Conservation (phyloP, 768 basidiomycete genomes). For the button mushroom (Agaricus bisporus) region DNA sequence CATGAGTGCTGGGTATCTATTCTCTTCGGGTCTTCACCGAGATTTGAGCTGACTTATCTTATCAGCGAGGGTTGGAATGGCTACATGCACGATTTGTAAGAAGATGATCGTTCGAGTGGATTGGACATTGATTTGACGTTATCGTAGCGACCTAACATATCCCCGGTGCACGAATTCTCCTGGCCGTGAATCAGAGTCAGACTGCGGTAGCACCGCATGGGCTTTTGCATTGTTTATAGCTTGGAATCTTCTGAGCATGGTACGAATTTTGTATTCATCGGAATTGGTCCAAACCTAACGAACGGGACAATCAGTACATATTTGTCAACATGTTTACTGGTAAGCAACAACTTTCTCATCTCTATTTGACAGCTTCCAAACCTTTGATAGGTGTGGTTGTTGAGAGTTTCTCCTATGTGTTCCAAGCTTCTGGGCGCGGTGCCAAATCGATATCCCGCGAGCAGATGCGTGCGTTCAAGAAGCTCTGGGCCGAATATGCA, state of each 20-base stretch:
- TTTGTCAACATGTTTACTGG: conserved; percentile 96
- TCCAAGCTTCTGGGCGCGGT: conserved; percentile 79
- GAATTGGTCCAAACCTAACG: conserved; percentile 1
- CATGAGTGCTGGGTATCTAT: conserved; percentile 83
- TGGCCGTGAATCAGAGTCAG: conserved; percentile 49
- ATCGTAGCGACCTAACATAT: conserved; percentile 57
- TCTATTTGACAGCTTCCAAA: background rate
- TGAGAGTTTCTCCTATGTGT: conserved; percentile 94
- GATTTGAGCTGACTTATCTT: conserved; percentile 11
- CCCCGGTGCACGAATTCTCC: conserved; percentile 72
- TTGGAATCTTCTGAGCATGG: conserved; percentile 96
- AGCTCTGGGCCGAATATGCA: conserved; percentile 85
- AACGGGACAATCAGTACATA: conserved; percentile 60
- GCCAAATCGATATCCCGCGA: conserved; percentile 79
- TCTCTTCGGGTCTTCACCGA: conserved; percentile 2
- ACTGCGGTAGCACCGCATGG: conserved; percentile 85
- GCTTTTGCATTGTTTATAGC: conserved; percentile 85
- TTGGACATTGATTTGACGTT: conserved; percentile 5
- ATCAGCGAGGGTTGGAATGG: conserved; percentile 92
- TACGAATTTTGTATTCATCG: conserved; percentile 25
- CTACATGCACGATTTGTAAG: conserved; percentile 96
- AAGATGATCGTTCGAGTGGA: conserved; percentile 6
- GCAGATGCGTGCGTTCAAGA: conserved; percentile 93
- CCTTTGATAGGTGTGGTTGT: conserved; percentile 72
- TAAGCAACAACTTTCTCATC: conserved; percentile 19